Evolutionary conservation across 1,139 yeast species (phyloP), one percentile per base, ranked within the genome.

Genomic region (Yamadazyma sp.): DNA sequence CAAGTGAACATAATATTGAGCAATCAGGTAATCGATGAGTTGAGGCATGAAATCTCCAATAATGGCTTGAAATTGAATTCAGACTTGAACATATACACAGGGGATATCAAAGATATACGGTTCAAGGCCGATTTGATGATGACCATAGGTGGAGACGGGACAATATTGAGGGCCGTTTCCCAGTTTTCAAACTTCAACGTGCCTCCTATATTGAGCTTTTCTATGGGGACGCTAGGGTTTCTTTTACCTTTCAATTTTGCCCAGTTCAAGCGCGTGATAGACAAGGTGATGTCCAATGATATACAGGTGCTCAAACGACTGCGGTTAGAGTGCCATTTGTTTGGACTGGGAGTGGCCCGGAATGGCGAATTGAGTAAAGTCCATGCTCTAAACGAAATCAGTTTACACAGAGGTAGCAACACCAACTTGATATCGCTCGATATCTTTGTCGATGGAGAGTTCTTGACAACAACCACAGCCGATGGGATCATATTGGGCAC

Each of bases 61-160:
- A 40, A 41, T 31, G 44, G 45, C 12, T 17, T 37, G 16, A 33
- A 33, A 14, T 17, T 38, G 9, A 31, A 41, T 8, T 15, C 28
- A 10, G 36, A 42, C 15, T 33, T 46, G 8, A 29, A 39, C 17
- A 34, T 52, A 6, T 83, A 70, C 55, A 79, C 92, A 0, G 95
- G 95, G 0, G 55, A 71, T 1, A 62, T 65, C 11, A 64, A 67
- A 8, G 84, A 81, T 5, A 79, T 89, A 22, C 75, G 80, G 8
- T 48, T 57, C 31, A 73, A 73, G 45, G 73, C 82, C 1, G 98
- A 91, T 55, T 61, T 89, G 35, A 64, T 91, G 32, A 88, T 91
- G 11, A 87, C 97, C 0, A 62, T 91, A 28, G 98, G 98, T 8
- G 98, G 98, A 10, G 98, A 91, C 59, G 98, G 98, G 9, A 91